Evolutionary conservation across 148 eudicot species (phyloP), one percentile per base, ranked within the genome.

Genomic region (Diospyros lotus): DNA sequence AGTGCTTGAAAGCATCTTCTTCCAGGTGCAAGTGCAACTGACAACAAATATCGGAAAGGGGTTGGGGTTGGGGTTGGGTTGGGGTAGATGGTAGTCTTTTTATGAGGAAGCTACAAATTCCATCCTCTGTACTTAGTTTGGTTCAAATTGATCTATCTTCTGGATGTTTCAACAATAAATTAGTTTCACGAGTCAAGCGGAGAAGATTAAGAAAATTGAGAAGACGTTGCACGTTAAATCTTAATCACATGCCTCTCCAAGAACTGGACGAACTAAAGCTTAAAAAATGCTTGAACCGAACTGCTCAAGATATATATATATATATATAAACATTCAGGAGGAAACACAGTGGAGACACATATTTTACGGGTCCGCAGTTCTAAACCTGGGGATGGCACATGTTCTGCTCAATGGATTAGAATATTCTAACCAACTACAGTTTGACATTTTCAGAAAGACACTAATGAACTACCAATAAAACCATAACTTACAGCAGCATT

Each of bases 1-100:
- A 48, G 62, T 51, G 48, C 77, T 7, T 14, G 46, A 14, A 41
- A 66, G 71, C 59, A 67, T 66, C 15, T 58, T 65, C 50, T 55
- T 13, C 14, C 59, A 28, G 12, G 15, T 55, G 12, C 12, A 10
- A 55, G 59, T 9, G 28, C 28, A 28, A 28, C 28, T 28, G 28
- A 28, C 28, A 28, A 28, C 28, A 28, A 28, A 28, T 28, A 28
- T 28, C 28, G 28, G 28, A 28, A 28, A 28, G 28, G 28, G 28
- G 28, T 28, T 28, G 28, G 28, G 28, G 28, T 28, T 28, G 28
- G 28, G 28, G 28, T 28, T 28, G 28, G 28, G 28, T 28, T 28
- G 28, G 28, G 28, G 28, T 28, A 28, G 28, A 28, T 28, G 28
- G 28, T 28, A 28, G 28, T 28, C 28, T 28, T 28, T 28, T 28